Evolutionary conservation across 768 basidiomycete species (phyloP).

Genomic region (Psilocybe cyanescens): DNA sequence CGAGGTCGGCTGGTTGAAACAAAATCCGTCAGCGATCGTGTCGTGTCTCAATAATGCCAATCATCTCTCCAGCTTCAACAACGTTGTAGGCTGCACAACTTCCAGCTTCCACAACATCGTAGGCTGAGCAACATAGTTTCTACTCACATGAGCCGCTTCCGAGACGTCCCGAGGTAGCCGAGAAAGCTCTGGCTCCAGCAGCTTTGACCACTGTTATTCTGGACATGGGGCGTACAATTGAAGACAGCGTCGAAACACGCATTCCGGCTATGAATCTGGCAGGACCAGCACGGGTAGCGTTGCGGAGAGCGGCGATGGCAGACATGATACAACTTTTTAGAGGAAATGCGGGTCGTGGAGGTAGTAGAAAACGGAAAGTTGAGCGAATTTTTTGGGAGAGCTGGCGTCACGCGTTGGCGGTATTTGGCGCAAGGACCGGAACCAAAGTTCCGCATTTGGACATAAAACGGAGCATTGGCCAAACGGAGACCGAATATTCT

Average conservation of each 20-base stretch:
- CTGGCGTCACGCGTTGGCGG: slow-evolving; percentile 19
- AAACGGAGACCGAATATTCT: neutral
- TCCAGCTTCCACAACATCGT: neutral
- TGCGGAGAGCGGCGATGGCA: slow-evolving; percentile 63
- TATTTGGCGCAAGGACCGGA: slow-evolving; percentile 1
- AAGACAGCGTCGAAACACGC: slow-evolving; percentile 31
- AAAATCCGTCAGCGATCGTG: slow-evolving; percentile 5
- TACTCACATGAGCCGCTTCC: slow-evolving; percentile 51
- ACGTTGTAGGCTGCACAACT: too few relatives aligned
- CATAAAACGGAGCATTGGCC: neutral
- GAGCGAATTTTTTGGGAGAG: slow-evolving; percentile 6
- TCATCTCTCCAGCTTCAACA: neutral
- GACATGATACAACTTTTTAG: slow-evolving; percentile 48
- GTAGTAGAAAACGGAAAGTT: neutral
- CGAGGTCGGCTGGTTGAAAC: slow-evolving; percentile 61
- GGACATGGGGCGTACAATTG: slow-evolving; percentile 19
- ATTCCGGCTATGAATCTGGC: slow-evolving; percentile 34
- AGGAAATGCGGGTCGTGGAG: neutral
- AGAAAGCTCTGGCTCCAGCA: slow-evolving; percentile 44
- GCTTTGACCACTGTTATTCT: slow-evolving; percentile 20
- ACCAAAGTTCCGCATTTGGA: neutral
- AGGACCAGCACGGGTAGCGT: slow-evolving; percentile 49
- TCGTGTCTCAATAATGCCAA: neutral
- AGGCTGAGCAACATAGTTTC: slow-evolving; percentile 8
- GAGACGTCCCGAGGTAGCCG: slow-evolving; percentile 44